Evolutionary conservation across 257 asterid species (phyloP), one percentile per base, ranked within the genome.

Genomic region (Plantago elongata): DNA sequence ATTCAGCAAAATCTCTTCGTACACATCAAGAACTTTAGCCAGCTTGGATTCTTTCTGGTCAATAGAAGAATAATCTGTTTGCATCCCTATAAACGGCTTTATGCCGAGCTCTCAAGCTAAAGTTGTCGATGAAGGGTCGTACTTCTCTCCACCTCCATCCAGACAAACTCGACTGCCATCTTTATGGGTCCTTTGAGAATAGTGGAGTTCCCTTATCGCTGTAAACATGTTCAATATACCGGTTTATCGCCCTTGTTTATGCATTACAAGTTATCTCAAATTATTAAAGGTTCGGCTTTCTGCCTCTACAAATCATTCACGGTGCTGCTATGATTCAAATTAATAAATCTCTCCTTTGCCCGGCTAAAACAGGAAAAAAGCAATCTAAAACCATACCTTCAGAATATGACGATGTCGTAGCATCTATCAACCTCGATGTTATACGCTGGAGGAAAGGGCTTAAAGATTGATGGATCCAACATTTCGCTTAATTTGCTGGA

Each of bases 231-330:
- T 77, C 75, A 11, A 84, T 60, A 72, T 89, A 84, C 40, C 57
- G 69, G 38, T 51, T 72, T 27, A 86, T 79, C 7, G 91, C 95
- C 79, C 97, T 81, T 1, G 97, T 86, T 69, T 89, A 95, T 84
- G 86, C 70, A 60, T 34, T 43, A 22, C 67, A 60, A 61, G 22
- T 18, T 30, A 15, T 11, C 59, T 5, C 12, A 13, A 9, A 11
- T 15, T n/a, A n/a, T n/a, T 34, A 51, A 8, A 54, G 15, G 34
- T 13, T 27, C 17, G 22, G 29, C 14, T 13, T 22, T 22, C 27
- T 22, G 27, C 8, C 8, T 34, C 40, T 34, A n/a, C n/a, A n/a
- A n/a, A n/a, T n/a, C n/a, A n/a, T n/a, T n/a, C n/a, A n/a, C n/a
- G n/a, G n/a, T n/a, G n/a, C n/a, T n/a, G n/a, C n/a, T n/a, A n/a